These are phyloP conservation scores for Lecanicillium sp. DNA, from an alignment of 2,329 filamentous ascomycete genomes.

Conservation along the genomic window DNA sequence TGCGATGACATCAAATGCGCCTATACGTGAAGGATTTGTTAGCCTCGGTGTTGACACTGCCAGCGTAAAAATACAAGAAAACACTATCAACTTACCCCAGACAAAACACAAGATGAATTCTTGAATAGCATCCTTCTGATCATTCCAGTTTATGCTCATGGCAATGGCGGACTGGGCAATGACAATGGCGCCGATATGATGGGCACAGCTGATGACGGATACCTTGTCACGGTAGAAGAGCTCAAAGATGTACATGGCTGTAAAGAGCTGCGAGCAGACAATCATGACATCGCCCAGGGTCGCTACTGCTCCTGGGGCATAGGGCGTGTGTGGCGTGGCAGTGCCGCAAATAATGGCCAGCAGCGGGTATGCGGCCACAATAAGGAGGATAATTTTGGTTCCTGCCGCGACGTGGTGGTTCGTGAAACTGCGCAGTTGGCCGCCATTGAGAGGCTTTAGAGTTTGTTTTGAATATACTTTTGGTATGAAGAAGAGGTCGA, in stretches of 20 bases:
- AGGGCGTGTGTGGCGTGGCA: constrained; percentile 5
- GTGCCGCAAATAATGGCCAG: constrained; percentile 6
- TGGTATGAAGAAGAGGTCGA: constrained; percentile 6
- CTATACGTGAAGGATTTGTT: constrained; percentile 1
- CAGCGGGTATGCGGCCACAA: constrained; percentile 7
- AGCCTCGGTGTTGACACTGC: not conserved
- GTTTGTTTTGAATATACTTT: constrained; percentile 1
- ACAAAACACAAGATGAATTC: constrained; percentile 9
- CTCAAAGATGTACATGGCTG: constrained; percentile 9
- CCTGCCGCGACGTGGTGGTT: constrained; percentile 8
- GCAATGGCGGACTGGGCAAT: constrained; percentile 8
- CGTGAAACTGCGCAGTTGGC: constrained; percentile 7
- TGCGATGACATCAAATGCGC: constrained; percentile 9
- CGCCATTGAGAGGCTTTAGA: not conserved
- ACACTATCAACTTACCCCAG: constrained; percentile 5
- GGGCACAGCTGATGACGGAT: constrained; percentile 8
- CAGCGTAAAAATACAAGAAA: not conserved
- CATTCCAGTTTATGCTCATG: constrained; percentile 7
- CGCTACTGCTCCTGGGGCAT: constrained; percentile 2
- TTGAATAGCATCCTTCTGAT: constrained; percentile 8
- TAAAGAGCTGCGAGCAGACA: constrained; percentile 6
- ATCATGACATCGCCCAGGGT: constrained; percentile 8
- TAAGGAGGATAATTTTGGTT: constrained; percentile 8
- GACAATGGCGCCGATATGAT: constrained; percentile 9
- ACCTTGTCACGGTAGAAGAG: constrained; percentile 9